Base-by-base conservation (phyloP, 2,329 filamentous ascomycete genomes). In the Phaeosphaeria sp. region DNA sequence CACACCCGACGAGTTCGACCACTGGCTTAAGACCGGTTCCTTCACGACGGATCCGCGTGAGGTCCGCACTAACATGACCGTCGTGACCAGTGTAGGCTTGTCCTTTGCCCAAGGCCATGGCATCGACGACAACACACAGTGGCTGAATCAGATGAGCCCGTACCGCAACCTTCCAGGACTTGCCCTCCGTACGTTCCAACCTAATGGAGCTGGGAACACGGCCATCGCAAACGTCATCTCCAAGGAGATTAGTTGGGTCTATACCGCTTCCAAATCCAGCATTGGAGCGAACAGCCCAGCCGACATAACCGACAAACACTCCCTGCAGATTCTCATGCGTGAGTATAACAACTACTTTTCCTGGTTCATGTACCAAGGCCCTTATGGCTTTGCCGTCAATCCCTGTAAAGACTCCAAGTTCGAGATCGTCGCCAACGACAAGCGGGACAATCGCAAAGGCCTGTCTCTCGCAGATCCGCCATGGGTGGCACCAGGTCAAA, bases 41-140 rank as follows among this genome's bases (percentile, higher is more conserved):
- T 55, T 55, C 30, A 55, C 47, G 9, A 46, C 43, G 3, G 47
- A 55, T 21, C 11, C 36, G 21, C 23, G 39, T 15, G 53, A 55
- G 25, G 30, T 50, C 6, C 33, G 15, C 4, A 30, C 25, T 5
- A 23, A 30, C 20, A 27, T 43, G 23, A 44, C 50, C 30, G 30
- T 36, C 30, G 13, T 36, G 5, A 13, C 30, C 11, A 11, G 30
- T 11, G 30, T 36, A 15, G 30, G 30, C 30, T 13, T 36, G 30
- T 13, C 13, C 11, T 36, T 36, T 36, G 7, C 11, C 13, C 6
- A 36, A 15, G 30, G 30, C 5, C 30, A 36, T 13, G 3, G 30
- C 3, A n/a, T 22, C n/a, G 13, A 22, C 41, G 20, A 18, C 41
- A 22, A 43, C n/a, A 20, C 7, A 2, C 41, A 23, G 43, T 25